Evolutionary conservation across 75 land plant genomes (phyloP).

Genomic region (Selaginella moellendorffii): DNA sequence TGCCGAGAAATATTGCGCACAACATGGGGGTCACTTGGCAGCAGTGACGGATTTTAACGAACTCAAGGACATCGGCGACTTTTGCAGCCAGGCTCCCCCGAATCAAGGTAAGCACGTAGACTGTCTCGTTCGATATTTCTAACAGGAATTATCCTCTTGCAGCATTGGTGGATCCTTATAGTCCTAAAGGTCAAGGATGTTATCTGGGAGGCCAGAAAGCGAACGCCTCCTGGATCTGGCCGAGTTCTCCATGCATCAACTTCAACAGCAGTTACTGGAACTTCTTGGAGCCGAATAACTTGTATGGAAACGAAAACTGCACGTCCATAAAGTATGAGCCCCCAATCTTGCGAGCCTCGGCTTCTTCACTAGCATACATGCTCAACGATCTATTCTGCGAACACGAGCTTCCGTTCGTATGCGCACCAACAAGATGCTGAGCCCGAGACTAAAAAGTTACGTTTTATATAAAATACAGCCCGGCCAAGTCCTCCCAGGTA

Average conservation of each 20-base stretch:
- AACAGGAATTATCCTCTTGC: not conserved
- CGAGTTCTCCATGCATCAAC: conserved; percentile 11
- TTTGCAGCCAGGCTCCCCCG: conserved; percentile 3
- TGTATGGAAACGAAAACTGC: conserved; percentile 16
- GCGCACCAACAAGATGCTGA: conserved; percentile 9
- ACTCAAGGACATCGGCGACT: conserved; percentile 7
- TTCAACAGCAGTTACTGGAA: conserved; percentile 18
- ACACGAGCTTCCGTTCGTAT: conserved; percentile 13
- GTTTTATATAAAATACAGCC: too few species aligned
- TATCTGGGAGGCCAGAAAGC: conserved; percentile 19
- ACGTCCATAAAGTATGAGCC: conserved; percentile 13
- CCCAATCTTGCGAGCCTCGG: not conserved
- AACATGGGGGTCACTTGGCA: conserved; percentile 12
- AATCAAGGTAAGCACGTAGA: not conserved
- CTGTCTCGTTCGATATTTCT: not conserved
- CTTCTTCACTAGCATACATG: conserved; percentile 7
- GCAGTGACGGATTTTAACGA: conserved; percentile 11
- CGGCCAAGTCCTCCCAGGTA: too few species aligned
- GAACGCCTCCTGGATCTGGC: conserved; percentile 12
- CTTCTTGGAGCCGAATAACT: conserved; percentile 11
- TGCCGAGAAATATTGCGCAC: conserved; percentile 13
- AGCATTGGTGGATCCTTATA: conserved; percentile 3
- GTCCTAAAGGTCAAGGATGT: conserved; percentile 17
- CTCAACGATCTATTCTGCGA: conserved; percentile 16
- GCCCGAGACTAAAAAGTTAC: too few species aligned